Percentiles rank a stretch among this genome's conserved stretches.
These are phyloP conservation scores for Acrodontium crateriforme DNA, from an alignment of 2,329 filamentous ascomycete species.

Conservation along the genomic window DNA sequence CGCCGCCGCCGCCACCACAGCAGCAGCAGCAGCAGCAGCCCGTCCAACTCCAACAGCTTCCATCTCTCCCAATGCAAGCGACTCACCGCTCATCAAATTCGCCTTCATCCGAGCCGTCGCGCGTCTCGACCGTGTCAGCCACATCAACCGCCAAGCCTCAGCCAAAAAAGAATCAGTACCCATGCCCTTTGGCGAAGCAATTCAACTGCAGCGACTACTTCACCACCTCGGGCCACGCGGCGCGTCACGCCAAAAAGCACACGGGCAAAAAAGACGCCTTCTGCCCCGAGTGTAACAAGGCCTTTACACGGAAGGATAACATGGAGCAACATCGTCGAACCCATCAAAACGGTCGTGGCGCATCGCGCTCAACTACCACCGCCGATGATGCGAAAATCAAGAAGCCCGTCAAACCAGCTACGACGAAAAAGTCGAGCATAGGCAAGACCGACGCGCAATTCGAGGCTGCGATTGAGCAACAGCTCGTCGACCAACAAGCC, in stretches of 20 bases:
- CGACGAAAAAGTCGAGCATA: slow-evolving; percentile 19
- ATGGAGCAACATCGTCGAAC: slow-evolving; percentile 78
- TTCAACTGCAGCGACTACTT: slow-evolving; percentile 66
- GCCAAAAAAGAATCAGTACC: slow-evolving; percentile 52
- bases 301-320: slow-evolving; percentile 71
- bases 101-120: slow-evolving; percentile 34
- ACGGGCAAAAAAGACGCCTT: slow-evolving; percentile 66
- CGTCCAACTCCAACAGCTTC: slow-evolving; percentile 3
- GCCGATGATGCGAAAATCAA: slow-evolving; percentile 31
- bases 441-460: slow-evolving; percentile 17
- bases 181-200: slow-evolving; percentile 57
- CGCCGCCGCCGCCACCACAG: slow-evolving; percentile 10
- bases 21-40: slow-evolving; percentile 10
- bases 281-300: slow-evolving; percentile 59
- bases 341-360: slow-evolving; percentile 43
- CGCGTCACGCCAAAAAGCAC: slow-evolving; percentile 72
- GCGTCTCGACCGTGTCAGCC: slow-evolving; percentile 26
- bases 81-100: slow-evolving; percentile 28
- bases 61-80: slow-evolving; percentile 4
- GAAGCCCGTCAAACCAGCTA: slow-evolving; percentile 26
- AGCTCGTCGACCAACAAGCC: slow-evolving; percentile 17
- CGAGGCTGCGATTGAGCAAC: slow-evolving; percentile 22
- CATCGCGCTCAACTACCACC: slow-evolving; percentile 25
- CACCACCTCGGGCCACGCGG: slow-evolving; percentile 74
- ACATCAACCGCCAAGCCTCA: slow-evolving; percentile 32